Evolutionary conservation across 2,329 filamentous ascomycete species (phyloP).

Genomic region (Gnomoniopsis smithogilvyi): DNA sequence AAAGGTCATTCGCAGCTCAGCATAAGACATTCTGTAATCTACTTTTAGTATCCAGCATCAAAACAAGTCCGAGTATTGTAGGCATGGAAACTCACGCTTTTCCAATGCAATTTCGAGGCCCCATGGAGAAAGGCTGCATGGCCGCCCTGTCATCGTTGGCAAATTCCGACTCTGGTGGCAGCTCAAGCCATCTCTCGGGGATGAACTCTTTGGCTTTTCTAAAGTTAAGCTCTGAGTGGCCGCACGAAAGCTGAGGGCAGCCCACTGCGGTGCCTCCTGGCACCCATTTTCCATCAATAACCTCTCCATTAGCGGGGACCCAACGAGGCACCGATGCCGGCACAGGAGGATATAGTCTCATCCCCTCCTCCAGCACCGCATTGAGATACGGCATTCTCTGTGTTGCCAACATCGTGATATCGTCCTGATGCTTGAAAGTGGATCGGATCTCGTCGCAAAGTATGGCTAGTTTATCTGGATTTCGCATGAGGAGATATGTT

Average conservation of each 20-base stretch:
- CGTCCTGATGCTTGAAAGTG: slow-evolving; percentile 23
- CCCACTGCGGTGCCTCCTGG: slow-evolving; percentile 28
- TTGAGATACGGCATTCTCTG: slow-evolving; percentile 28
- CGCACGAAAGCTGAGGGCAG: slow-evolving; percentile 28
- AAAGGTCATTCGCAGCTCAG: slow-evolving; percentile 22
- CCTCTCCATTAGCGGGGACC: slow-evolving; percentile 16
- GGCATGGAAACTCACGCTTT: slow-evolving; percentile 12
- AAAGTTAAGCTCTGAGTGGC: slow-evolving; percentile 30
- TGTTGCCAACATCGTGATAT: slow-evolving; percentile 25
- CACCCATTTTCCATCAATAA: slow-evolving; percentile 25
- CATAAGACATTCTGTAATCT: slow-evolving; percentile 17
- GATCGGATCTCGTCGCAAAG: slow-evolving; percentile 27
- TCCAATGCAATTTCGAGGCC: slow-evolving; percentile 3
- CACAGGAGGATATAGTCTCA: slow-evolving; percentile 26
- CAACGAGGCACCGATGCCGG: slow-evolving; percentile 20
- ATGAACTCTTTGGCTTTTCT: slow-evolving; percentile 27
- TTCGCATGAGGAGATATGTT: slow-evolving; percentile 29
- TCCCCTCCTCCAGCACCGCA: slow-evolving; percentile 29
- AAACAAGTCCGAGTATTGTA: neutral
- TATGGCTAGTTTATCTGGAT: slow-evolving; percentile 21
- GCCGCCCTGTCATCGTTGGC: slow-evolving; percentile 1
- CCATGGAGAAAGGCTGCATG: slow-evolving; percentile 9
- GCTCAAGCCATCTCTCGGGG: slow-evolving; percentile 35
- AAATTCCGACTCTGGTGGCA: neutral
- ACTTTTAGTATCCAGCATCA: neutral